Conservation (phyloP, 1,284 basidiomycete species). For the Cryptococcus sp. region DNA sequence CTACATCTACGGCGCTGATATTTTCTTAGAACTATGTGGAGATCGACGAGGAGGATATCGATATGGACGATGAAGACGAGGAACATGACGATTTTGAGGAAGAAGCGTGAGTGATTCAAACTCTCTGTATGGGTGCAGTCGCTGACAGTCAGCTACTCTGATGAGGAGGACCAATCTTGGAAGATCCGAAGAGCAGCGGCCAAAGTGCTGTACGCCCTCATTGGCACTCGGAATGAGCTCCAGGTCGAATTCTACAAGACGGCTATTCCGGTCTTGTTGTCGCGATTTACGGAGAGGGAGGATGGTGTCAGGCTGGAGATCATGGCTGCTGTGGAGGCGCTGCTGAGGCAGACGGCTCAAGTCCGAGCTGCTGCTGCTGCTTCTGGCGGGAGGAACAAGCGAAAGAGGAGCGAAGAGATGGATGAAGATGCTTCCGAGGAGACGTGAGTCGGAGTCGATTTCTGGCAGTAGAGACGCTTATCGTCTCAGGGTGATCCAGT, state of each 20-base stretch:
- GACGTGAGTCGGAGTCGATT: constrained; percentile 55
- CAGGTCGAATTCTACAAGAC: constrained; percentile 71
- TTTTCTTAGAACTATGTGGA: constrained; percentile 82
- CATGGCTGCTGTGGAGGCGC: constrained; percentile 73
- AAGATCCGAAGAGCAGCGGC: constrained; percentile 91
- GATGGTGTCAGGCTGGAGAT: constrained; percentile 92
- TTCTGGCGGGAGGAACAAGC: constrained; percentile 33
- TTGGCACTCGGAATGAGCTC: constrained; percentile 82
- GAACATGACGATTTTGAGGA: constrained; percentile 59
- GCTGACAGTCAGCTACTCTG: constrained; percentile 66
- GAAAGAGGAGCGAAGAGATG: constrained; percentile 68
- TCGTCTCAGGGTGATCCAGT: constrained; percentile 10
- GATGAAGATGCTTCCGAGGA: constrained; percentile 61
- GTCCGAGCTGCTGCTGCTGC: constrained; percentile 28
- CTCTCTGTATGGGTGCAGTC: constrained; percentile 50
- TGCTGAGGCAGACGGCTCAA: constrained; percentile 68
- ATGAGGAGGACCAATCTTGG: constrained; percentile 99
- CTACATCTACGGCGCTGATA: neutral
- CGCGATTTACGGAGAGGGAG: constrained; percentile 89
- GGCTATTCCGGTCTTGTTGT: constrained; percentile 80
- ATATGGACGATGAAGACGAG: constrained; percentile 42
- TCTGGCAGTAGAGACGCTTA: neutral
- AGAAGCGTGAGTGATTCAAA: constrained; percentile 62
- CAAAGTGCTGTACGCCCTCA: constrained; percentile 77
- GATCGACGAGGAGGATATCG: constrained; percentile 49